phyloP scores from a whole-genome alignment of 495 filamentous ascomycete genomes.

The Articulospora tetracladia region DNA sequence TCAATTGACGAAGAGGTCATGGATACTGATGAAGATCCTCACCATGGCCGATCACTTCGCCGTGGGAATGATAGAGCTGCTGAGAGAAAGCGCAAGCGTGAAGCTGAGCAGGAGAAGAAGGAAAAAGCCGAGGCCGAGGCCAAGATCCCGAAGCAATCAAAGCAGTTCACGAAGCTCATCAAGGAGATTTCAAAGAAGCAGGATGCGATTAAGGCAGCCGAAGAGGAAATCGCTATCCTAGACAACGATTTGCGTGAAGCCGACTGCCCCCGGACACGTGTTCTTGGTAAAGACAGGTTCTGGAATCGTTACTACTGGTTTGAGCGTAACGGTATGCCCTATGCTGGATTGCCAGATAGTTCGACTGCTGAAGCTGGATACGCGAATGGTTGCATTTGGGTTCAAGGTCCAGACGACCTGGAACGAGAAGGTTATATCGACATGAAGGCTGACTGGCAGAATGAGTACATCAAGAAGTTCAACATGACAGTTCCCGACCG shows the following conservation, averaged over 20 bases:
- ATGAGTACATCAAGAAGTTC: constrained; percentile 61
- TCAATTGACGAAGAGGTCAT: constrained; percentile 29
- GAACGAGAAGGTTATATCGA: constrained; percentile 82
- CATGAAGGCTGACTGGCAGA: constrained; percentile 58
- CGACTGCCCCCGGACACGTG: constrained; percentile 83
- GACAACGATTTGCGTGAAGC: constrained; percentile 93
- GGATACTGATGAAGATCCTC: constrained; percentile 62
- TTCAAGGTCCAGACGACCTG: constrained; percentile 89
- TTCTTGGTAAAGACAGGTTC: constrained; percentile 89
- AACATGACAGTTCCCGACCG: constrained; percentile 79
- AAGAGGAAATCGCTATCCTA: constrained; percentile 75
- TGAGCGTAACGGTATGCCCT: constrained; percentile 97
- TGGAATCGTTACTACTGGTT: constrained; percentile 99
- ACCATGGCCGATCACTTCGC: constrained; percentile 65
- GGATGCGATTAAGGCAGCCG: constrained; percentile 69
- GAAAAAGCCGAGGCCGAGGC: constrained; percentile 75
- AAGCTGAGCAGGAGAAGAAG: constrained; percentile 74
- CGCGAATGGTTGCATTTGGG: constrained; percentile 92
- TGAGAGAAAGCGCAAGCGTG: constrained; percentile 80
- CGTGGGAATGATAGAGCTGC: constrained; percentile 73
- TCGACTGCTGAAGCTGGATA: constrained; percentile 85
- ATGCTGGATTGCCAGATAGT: constrained; percentile 78
- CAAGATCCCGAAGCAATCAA: constrained; percentile 79
- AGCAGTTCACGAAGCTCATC: constrained; percentile 78
- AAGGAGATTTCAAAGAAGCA: constrained; percentile 86